Evolutionary conservation across 495 filamentous ascomycete genomes (phyloP).

Genomic region (Evernia prunastri): DNA sequence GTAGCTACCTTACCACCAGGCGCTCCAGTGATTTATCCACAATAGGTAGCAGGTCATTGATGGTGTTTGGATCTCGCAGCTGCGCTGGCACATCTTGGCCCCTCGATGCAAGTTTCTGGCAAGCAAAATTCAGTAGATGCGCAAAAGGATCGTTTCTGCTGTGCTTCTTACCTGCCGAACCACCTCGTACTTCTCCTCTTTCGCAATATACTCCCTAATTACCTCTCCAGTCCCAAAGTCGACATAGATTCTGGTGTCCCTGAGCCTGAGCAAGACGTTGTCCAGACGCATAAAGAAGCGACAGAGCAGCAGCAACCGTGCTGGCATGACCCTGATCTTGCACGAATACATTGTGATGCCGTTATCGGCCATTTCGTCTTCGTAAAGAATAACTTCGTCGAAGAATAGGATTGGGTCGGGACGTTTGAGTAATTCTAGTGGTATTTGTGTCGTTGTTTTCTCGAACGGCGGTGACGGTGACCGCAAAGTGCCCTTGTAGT

Average conservation of each 20-base stretch:
- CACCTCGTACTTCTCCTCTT: conserved; percentile 70
- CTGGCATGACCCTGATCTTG: conserved; percentile 89
- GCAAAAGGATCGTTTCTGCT: background rate
- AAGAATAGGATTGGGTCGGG: conserved; percentile 92
- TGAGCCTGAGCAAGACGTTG: conserved; percentile 74
- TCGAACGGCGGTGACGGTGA: conserved; percentile 39
- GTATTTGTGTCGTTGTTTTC: conserved; percentile 57
- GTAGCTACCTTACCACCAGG: conserved; percentile 23
- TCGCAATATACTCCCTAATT: conserved; percentile 79
- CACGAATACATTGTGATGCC: conserved; percentile 80
- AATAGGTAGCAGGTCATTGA: conserved; percentile 66
- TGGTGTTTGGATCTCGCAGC: conserved; percentile 74
- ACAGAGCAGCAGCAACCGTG: conserved; percentile 71
- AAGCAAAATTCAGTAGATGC: background rate
- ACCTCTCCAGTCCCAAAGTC: conserved; percentile 80
- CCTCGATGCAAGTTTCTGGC: conserved; percentile 59
- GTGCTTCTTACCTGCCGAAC: conserved; percentile 58
- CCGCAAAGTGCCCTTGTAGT: conserved; percentile 63
- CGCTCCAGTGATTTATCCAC: conserved; percentile 53
- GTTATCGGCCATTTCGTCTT: conserved; percentile 96
- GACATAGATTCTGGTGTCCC: conserved; percentile 87
- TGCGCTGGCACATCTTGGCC: conserved; percentile 71
- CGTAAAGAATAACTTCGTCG: conserved; percentile 91
- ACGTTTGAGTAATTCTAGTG: conserved; percentile 72
- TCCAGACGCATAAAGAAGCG: conserved; percentile 94